Base-by-base conservation (phyloP, 345 rosid genomes). In the Brassica incana region DNA sequence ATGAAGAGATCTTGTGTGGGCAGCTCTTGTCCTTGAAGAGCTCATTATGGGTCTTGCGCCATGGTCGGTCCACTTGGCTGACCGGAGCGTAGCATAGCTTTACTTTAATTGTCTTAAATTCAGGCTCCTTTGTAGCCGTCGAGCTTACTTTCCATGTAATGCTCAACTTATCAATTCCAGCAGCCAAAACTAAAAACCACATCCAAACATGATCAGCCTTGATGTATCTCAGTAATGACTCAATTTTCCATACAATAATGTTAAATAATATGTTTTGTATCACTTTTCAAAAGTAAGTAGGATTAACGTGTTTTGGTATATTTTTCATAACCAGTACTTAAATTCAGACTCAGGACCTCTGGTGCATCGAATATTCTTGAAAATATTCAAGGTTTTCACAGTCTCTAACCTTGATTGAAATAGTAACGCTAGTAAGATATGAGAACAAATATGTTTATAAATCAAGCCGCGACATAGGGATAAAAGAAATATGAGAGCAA, bases 1-100 rank as follows among this genome's bases (percentile, higher is more conserved):
- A 60, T 23, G 64, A 23, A 25, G 64, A 60, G 54, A 85, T 81
- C 66, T 69, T 76, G 86, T 80, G 82, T 65, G 77, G 76, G 80
- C 85, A 85, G 15, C 82, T 78, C 81, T 76, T 83, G 80, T 83
- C 84, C 36, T 83, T 85, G 69, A 73, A 73, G 67, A 76, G 77
- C 30, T 76, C 79, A 48, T 81, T n/a, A 40, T 48, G 14, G 2
- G 82, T 81, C 73, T 85, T 85, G 27, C 86, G 81, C 88, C 86
- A 78, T 11, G 79, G 78, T 35, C 87, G 76, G 70, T 83, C 85
- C 0, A 40, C 59, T 72, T 83, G 85, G 77, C 87, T 80, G 5
- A 2, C 3, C 1, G 85, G 84, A 5, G 87, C 87, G 71, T 83
- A 85, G 50, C 85, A 83, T 65, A 83, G 73, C 67, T 68, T 78